These are phyloP conservation scores for Aspergillus coremiiformis DNA, from an alignment of 495 filamentous ascomycete species.

Conservation along the genomic window DNA sequence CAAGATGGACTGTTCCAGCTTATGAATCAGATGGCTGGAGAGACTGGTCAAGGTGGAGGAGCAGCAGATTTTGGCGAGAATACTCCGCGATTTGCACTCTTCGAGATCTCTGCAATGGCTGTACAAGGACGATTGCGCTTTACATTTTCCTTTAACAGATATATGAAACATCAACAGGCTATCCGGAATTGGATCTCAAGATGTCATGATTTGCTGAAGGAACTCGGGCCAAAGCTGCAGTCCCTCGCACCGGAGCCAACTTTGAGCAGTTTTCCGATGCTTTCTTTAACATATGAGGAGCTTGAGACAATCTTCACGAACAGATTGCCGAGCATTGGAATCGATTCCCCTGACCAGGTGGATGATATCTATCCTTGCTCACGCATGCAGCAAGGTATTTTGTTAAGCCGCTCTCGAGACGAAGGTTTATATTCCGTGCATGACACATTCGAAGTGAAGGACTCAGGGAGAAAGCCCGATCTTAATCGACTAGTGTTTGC, in stretches of 20 bases:
- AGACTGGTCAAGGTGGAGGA: constrained; percentile 35
- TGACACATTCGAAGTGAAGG: constrained; percentile 52
- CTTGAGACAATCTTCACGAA: constrained; percentile 41
- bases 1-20: constrained; percentile 55
- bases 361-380: constrained; percentile 63
- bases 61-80: constrained; percentile 52
- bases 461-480: constrained; percentile 25
- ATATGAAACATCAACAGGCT: constrained; percentile 49
- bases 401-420: constrained; percentile 52
- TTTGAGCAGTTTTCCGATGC: constrained; percentile 54
- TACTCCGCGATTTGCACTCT: constrained; percentile 55
- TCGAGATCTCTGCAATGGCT: constrained; percentile 57
- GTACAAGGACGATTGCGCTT: constrained; percentile 53
- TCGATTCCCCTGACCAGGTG: constrained; percentile 35
- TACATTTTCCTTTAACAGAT: constrained; percentile 55
- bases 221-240: constrained; percentile 43
- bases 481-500: constrained; percentile 31
- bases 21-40: constrained; percentile 43
- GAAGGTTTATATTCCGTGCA: constrained; percentile 53
- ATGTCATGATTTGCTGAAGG: constrained; percentile 48
- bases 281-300: constrained; percentile 52
- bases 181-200: constrained; percentile 53
- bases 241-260: constrained; percentile 46
- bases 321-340: constrained; percentile 41
- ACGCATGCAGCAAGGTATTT: constrained; percentile 59